phyloP scores from a whole-genome alignment of 306 rosid species.

The Argentina anserina region DNA sequence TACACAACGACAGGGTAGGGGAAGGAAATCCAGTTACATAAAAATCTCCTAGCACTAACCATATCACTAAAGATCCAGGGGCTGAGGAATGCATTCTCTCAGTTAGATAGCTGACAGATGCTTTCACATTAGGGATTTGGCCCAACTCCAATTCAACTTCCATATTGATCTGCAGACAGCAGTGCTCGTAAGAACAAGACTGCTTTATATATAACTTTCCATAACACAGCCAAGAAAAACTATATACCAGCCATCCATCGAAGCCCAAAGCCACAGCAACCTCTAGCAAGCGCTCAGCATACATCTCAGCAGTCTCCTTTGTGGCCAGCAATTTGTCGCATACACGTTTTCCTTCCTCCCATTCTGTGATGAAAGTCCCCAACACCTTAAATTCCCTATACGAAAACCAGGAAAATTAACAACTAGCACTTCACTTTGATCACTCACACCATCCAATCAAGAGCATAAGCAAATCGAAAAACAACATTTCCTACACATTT shows the following conservation, averaged over 20 bases:
- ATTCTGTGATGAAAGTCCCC: slow-evolving; percentile 90
- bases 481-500: neutral
- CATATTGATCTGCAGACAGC: slow-evolving; percentile 71
- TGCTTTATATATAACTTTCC: slow-evolving; percentile 7
- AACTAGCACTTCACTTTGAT: neutral
- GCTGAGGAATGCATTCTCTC: slow-evolving; percentile 62
- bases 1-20: neutral
- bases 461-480: neutral
- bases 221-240: slow-evolving; percentile 2
- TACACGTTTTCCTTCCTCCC: slow-evolving; percentile 60
- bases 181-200: neutral
- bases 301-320: slow-evolving; percentile 70
- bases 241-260: slow-evolving; percentile 94
- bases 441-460: neutral
- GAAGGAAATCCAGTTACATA: slow-evolving; percentile 8
- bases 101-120: slow-evolving; percentile 71
- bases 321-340: slow-evolving; percentile 58
- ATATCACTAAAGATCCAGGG: slow-evolving; percentile 82
- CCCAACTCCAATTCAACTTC: slow-evolving; percentile 54
- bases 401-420: slow-evolving; percentile 15
- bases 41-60: slow-evolving; percentile 46
- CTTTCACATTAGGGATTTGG: slow-evolving; percentile 63
- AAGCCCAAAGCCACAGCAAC: slow-evolving; percentile 77
- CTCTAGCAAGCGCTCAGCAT: slow-evolving; percentile 73
- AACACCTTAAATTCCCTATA: slow-evolving; percentile 48